Evolutionary conservation across 495 filamentous ascomycete species (phyloP).

Genomic region (Lasiosphaeriaceae sp.): DNA sequence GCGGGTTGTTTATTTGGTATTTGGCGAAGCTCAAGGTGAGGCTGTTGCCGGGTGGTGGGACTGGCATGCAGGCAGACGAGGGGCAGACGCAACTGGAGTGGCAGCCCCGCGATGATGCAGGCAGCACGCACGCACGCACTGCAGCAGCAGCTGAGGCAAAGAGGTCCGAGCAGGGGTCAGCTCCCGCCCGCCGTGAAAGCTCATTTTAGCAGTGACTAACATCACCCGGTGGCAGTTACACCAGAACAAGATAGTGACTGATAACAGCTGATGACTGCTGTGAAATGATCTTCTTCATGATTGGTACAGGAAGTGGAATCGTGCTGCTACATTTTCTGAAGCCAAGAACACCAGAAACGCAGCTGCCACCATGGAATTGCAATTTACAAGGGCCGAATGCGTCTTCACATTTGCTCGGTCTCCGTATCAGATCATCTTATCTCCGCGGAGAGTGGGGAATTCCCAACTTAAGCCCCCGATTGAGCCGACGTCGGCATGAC

Average conservation of each 20-base stretch:
- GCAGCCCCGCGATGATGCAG: conserved; percentile 25
- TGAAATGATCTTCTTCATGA: too few relatives aligned
- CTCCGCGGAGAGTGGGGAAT: conserved; percentile 22
- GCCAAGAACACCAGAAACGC: too few relatives aligned
- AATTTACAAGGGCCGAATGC: too few relatives aligned
- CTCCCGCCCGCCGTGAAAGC: not conserved
- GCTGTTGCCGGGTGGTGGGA: not conserved
- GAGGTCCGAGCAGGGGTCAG: conserved; percentile 1
- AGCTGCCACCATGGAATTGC: too few relatives aligned
- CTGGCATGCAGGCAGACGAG: conserved; percentile 15
- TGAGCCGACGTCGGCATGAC: conserved; percentile 32
- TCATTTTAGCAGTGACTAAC: not conserved
- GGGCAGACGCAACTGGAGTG: conserved; percentile 15
- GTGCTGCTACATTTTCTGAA: too few relatives aligned
- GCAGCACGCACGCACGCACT: not conserved
- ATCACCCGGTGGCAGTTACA: too few relatives aligned
- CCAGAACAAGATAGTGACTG: too few relatives aligned
- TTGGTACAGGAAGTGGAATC: too few relatives aligned
- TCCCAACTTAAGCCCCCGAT: conserved; percentile 3
- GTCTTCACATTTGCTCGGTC: conserved; percentile 9
- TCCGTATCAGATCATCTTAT: conserved; percentile 38
- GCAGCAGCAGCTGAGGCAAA: not conserved
- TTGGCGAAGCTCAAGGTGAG: not conserved
- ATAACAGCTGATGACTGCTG: too few relatives aligned
- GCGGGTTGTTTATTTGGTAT: not conserved